phyloP scores from a whole-genome alignment of 352 stramenopile genomes.

The Phytopythium montanum region DNA sequence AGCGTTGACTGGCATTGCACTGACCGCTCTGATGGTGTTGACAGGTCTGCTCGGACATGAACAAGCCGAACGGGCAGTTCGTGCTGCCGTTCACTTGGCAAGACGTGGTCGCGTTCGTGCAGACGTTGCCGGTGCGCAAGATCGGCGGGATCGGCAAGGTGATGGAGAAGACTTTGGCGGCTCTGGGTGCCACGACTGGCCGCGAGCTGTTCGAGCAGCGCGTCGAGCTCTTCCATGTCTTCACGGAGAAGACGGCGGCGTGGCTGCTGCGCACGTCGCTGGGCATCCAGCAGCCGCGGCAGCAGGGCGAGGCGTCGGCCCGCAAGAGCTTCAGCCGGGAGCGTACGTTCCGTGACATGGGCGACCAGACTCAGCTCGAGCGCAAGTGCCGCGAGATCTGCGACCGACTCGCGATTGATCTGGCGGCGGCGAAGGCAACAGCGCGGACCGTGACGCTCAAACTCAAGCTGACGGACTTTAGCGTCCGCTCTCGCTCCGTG shows the following conservation, averaged over 20 bases:
- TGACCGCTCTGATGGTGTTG: background rate
- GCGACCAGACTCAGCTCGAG: constrained; percentile 38
- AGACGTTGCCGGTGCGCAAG: constrained; percentile 87
- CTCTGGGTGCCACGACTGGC: constrained; percentile 84
- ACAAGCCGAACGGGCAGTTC: constrained; percentile 97
- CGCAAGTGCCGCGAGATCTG: constrained; percentile 69
- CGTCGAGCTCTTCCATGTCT: constrained; percentile 58
- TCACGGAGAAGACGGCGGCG: constrained; percentile 55
- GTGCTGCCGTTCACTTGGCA: constrained; percentile 79
- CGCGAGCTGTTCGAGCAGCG: constrained; percentile 66
- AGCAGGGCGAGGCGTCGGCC: constrained; percentile 32
- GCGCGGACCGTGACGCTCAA: constrained; percentile 67
- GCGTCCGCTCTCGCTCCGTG: constrained; percentile 45
- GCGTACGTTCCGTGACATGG: constrained; percentile 55
- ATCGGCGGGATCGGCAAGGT: constrained; percentile 95
- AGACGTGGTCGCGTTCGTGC: constrained; percentile 87
- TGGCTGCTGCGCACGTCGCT: constrained; percentile 76
- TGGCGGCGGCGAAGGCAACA: constrained; percentile 35
- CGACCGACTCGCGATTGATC: constrained; percentile 45
- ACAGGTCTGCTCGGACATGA: constrained; percentile 92
- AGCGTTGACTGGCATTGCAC: background rate
- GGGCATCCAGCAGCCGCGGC: constrained; percentile 45
- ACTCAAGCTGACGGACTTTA: constrained; percentile 69
- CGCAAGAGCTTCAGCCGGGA: constrained; percentile 81
- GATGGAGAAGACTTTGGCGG: constrained; percentile 90